phyloP scores from a whole-genome alignment of 805 yeast genomes.

The Gaillardinia entomophila region DNA sequence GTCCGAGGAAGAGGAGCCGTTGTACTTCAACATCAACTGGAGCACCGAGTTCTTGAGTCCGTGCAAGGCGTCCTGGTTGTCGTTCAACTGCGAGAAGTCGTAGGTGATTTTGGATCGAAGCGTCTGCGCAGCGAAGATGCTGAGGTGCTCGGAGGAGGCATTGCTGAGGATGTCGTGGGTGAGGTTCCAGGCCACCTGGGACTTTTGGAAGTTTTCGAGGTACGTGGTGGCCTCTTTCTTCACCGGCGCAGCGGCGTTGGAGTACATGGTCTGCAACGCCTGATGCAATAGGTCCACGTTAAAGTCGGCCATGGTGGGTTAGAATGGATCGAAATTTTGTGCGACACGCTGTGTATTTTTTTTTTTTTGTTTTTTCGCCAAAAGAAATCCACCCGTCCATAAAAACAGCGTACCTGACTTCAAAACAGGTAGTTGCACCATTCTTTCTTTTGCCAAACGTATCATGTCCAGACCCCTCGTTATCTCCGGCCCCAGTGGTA shows the following conservation, averaged over 20 bases:
- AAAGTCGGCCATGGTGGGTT: too few species aligned
- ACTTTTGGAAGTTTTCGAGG: slow-evolving; percentile 79
- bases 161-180: slow-evolving; percentile 49
- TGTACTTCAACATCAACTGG: slow-evolving; percentile 45
- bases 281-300: slow-evolving; percentile 32
- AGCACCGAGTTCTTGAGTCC: slow-evolving; percentile 62
- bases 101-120: slow-evolving; percentile 77
- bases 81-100: slow-evolving; percentile 70
- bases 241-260: slow-evolving; percentile 38
- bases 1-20: slow-evolving; percentile 16
- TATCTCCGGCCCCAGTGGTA: slow-evolving; percentile 93
- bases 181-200: slow-evolving; percentile 73
- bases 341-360: background rate
- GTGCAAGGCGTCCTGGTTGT: slow-evolving; percentile 22
- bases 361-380: background rate
- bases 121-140: slow-evolving; percentile 88
- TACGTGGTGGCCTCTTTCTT: slow-evolving; percentile 47
- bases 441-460: background rate
- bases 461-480: slow-evolving; percentile 71
- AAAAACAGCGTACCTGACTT: too few species aligned
- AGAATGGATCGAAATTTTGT: too few species aligned
- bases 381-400: background rate
- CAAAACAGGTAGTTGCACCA: too few species aligned
- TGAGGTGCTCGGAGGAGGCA: slow-evolving; percentile 45
- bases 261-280: slow-evolving; percentile 47